Base-by-base conservation (phyloP, 768 basidiomycete genomes). In the Piloderma croceum region DNA sequence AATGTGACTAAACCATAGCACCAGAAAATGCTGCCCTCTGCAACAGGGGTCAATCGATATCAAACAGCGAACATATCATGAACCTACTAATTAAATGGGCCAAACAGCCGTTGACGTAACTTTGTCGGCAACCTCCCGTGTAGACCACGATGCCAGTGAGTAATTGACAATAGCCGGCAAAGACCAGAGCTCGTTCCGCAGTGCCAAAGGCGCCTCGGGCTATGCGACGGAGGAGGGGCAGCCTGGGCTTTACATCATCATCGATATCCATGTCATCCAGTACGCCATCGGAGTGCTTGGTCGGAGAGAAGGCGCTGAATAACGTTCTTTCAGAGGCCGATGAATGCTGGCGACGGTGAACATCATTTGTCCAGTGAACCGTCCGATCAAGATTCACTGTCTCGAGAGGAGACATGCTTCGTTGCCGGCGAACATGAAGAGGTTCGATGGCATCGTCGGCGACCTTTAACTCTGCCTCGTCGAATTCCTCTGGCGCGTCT, bases 1-100 rank as follows among this genome's bases (percentile, higher is more conserved):
- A 96, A 98, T 0, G 87, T 79, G 36, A 88, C 59, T 5, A 97
- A 62, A 6, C 93, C 94, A 60, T 90, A 97, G 43, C 76, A 78
- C 80, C 90, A 90, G 65, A 98, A 98, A 48, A 96, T 90, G 23
- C 74, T 79, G 17, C 92, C 90, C 75, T 90, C 88, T 90, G 56
- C 9, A 33, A 38, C 13, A 32, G 42, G 23, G 20, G 42, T 47
- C 34, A 41, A 47, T 34, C 34, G 18, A 45, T 39, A 19, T n/a
- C n/a, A n/a, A n/a, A n/a, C n/a, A n/a, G n/a, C n/a, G n/a, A n/a
- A n/a, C n/a, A 39, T 37, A 21, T 12, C 20, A 36, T 40, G 22
- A 29, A 60, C 84, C 41, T 58, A 88, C 87, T 97, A 68, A 97
- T 94, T 27, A 91, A 58, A 63, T 97, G 93, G 1, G 93, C 93